Base-by-base conservation (phyloP, 352 stramenopile genomes). In the Phytophthora palmivora region DNA sequence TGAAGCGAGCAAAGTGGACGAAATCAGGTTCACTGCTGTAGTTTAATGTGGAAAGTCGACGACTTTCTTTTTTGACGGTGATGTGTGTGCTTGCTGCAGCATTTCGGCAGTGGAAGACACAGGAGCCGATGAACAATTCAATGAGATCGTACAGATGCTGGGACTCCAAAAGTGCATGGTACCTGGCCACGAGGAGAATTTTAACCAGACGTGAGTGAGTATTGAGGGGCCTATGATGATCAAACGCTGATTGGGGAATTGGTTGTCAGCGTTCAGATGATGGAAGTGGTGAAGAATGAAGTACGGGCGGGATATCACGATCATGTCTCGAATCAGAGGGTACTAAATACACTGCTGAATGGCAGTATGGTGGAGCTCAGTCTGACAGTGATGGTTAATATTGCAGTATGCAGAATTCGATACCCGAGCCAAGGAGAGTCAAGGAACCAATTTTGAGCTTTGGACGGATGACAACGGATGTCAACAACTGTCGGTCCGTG, bases 241-340 rank as follows among this genome's bases (percentile, higher is more conserved):
- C 9, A 28, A 44, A 26, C 4, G 21, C 24, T 59, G 3, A 64
- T 59, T 19, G 4, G 8, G n/a, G 11, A 24, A 15, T 47, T 59
- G 32, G 10, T 21, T 32, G 18, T 28, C 41, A 90, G 84, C 7
- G 61, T 93, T 19, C 41, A 88, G 19, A 70, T 70, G 55, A 54
- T 92, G 14, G 84, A 93, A 63, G 44, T 54, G 7, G 67, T 84
- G 37, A 89, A 93, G 70, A 88, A 88, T 51, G 64, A 88, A 19
- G 79, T 93, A 19, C 82, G 84, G 6, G 54, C 70, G 14, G 66
- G 57, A 32, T 93, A 82, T 56, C 84, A 93, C 18, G 57, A 68
- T 15, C 63, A 87, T 24, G 38, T 83, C 46, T 77, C 80, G 0
- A 70, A 67, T 30, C 45, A 73, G 53, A 74, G 77, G 59, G 82